Evolutionary conservation across 2,329 filamentous ascomycete species (phyloP), one percentile per base, ranked within the genome.

Genomic region (Zasmidium citrigriseum): DNA sequence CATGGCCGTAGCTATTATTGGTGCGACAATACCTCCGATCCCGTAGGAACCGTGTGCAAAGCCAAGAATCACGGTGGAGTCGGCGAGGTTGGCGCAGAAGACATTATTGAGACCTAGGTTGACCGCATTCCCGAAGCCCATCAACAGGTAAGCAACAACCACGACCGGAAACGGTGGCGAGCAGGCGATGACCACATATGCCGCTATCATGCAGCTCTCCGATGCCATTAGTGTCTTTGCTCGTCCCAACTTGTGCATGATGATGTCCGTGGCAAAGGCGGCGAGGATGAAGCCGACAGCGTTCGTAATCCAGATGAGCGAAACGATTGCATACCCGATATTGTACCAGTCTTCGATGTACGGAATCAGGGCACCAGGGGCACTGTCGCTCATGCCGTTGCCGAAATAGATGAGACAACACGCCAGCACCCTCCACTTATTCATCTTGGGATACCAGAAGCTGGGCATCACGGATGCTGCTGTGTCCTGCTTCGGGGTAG

Each of bases 321-420:
- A 93, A 2, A 95, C 89, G 9, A 91, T 75, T 2, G 86, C 88
- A 71, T 95, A 93, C 45, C 87, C 88, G 56, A 95, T 90, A 58
- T 80, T 65, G 69, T 93, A 96, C 67, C 89, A 84, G 72, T 77
- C 80, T 71, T 93, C 89, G 73, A 96, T 89, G 69, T 91, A 91
- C 0, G 91, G 90, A 65, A 96, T 89, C 57, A 95, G 70, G 11
- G 90, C 89, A 69, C 91, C 91, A 1, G 90, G 85, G 0, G 89
- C 77, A 66, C 62, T 63, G 52, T 96, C 91, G 65, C 85, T 90
- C 58, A 95, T 75, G 0, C 90, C 91, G 66, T 88, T 87, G 2
- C 82, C 81, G 60, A 95, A 82, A 58, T 84, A 88, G 60, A 87
- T 82, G 46, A 89, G 68, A 63, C 88, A 91, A 14, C 83, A 80